Evolutionary conservation across 1,284 basidiomycete species (phyloP).

Genomic region (Melanopsichium pennsylvanicum): DNA sequence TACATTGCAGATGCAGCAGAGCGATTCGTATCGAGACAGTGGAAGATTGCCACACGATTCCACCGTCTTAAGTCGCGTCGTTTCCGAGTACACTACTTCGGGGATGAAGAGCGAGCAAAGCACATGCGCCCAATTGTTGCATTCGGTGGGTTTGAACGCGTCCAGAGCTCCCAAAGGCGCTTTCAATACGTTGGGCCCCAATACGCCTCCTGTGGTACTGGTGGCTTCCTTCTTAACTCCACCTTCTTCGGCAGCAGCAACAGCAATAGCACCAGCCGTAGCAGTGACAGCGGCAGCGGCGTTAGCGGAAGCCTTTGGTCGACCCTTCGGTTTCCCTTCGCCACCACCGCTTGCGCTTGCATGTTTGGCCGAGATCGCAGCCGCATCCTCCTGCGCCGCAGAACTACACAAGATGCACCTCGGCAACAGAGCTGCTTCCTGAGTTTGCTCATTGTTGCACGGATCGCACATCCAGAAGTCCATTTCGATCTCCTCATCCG

Average conservation of each 20-base stretch:
- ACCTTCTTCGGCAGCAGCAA: slow-evolving; percentile 4
- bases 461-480: slow-evolving; percentile 59
- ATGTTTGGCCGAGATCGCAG: slow-evolving; percentile 36
- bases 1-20: slow-evolving; percentile 72
- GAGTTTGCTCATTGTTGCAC: slow-evolving; percentile 58
- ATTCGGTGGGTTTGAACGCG: slow-evolving; percentile 90
- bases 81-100: slow-evolving; percentile 81
- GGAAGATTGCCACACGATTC: slow-evolving; percentile 85
- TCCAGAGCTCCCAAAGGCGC: slow-evolving; percentile 71
- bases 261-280: neutral
- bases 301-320: slow-evolving; percentile 12
- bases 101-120: slow-evolving; percentile 87
- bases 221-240: slow-evolving; percentile 24
- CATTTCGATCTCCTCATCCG: slow-evolving; percentile 46
- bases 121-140: slow-evolving; percentile 89
- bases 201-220: too few relatives aligned
- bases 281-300: slow-evolving; percentile 3
- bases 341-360: slow-evolving; percentile 11
- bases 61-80: slow-evolving; percentile 75
- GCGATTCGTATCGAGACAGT: slow-evolving; percentile 63
- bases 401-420: slow-evolving; percentile 56
- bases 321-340: slow-evolving; percentile 22
- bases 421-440: slow-evolving; percentile 50
- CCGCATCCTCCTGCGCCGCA: slow-evolving; percentile 34
- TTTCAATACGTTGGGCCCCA: slow-evolving; percentile 5